A percentile compares a stretch with the other conserved stretches of the same genome.
phyloP scores from a whole-genome alignment of 176 grass and related monocot genomes.

The Puya raimondii region DNA sequence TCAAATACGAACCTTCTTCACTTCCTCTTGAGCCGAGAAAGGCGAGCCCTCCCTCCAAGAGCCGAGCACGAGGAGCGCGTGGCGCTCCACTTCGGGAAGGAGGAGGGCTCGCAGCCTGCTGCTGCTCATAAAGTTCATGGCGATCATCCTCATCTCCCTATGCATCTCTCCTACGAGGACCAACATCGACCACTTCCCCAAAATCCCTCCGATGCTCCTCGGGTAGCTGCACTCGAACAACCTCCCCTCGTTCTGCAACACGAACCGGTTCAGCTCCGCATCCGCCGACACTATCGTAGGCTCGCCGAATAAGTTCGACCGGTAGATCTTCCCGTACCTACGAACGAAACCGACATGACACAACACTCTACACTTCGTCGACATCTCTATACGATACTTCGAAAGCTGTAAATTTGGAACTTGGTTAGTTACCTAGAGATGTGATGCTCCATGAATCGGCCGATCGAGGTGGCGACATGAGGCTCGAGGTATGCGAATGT shows the following conservation, averaged over 20 bases:
- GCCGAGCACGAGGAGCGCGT: constrained; percentile 52
- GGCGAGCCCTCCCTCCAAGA: constrained; percentile 31
- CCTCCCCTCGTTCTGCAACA: constrained; percentile 80
- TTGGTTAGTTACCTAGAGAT: constrained; percentile 51
- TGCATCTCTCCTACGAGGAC: constrained; percentile 69
- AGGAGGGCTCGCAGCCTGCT: constrained; percentile 57
- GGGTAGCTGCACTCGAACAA: constrained; percentile 96
- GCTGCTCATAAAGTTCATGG: constrained; percentile 86
- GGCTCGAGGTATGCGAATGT: constrained; percentile 80
- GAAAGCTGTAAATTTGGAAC: not conserved
- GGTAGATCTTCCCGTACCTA: constrained; percentile 90
- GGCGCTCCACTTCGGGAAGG: constrained; percentile 76
- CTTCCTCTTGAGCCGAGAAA: constrained; percentile 83
- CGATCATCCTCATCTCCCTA: constrained; percentile 69
- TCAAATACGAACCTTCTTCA: constrained; percentile 48
- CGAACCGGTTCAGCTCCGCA: constrained; percentile 73
- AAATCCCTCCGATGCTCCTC: constrained; percentile 76
- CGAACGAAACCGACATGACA: too few species aligned
- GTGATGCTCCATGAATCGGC: constrained; percentile 71
- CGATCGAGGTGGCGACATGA: constrained; percentile 60
- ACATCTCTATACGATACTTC: not conserved
- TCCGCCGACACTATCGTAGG: constrained; percentile 88
- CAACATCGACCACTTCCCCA: constrained; percentile 93
- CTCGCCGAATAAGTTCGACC: constrained; percentile 72
- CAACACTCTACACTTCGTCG: not conserved